Evolutionary conservation across 1,284 basidiomycete species (phyloP).

Genomic region (Sparassis latifolia): DNA sequence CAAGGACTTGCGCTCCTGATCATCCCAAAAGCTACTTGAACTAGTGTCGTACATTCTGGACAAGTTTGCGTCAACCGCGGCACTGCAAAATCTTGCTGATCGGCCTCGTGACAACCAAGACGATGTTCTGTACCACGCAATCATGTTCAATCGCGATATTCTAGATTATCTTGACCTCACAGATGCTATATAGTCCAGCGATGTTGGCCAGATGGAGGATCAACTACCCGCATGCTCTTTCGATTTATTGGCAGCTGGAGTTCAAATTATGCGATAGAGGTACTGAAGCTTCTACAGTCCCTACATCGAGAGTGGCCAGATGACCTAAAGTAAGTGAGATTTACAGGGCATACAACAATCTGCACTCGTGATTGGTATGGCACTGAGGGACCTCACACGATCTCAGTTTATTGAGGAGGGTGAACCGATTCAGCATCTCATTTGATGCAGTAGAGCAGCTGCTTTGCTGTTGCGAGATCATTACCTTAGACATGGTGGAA

Average conservation of each 20-base stretch:
- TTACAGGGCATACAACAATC: too few species aligned
- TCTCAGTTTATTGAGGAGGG: too few species aligned
- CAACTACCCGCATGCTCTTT: slow-evolving; percentile 24
- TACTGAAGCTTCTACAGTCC: slow-evolving; percentile 30
- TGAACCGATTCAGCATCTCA: too few species aligned
- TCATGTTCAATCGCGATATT: slow-evolving; percentile 28
- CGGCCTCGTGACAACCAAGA: slow-evolving; percentile 2
- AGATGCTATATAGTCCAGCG: slow-evolving; percentile 28
- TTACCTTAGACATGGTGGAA: too few species aligned
- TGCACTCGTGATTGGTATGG: too few species aligned
- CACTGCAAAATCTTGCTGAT: slow-evolving; percentile 10
- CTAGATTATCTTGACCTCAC: slow-evolving; percentile 28
- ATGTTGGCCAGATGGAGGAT: slow-evolving; percentile 31
- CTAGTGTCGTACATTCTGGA: slow-evolving; percentile 11
- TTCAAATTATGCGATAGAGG: slow-evolving; percentile 10
- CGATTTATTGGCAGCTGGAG: slow-evolving; percentile 12
- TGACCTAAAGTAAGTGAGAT: slow-evolving; percentile 19
- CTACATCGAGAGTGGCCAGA: slow-evolving; percentile 27
- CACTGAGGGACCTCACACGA: too few species aligned
- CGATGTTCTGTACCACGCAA: slow-evolving; percentile 15
- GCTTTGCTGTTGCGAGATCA: too few species aligned
- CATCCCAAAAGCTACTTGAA: slow-evolving; percentile 7
- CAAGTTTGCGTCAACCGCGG: slow-evolving; percentile 19
- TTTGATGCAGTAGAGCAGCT: too few species aligned
- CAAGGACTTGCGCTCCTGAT: slow-evolving; percentile 1